These are phyloP conservation scores for Hypholoma fasciculare DNA, from an alignment of 768 basidiomycete genomes.

Conservation along the genomic window DNA sequence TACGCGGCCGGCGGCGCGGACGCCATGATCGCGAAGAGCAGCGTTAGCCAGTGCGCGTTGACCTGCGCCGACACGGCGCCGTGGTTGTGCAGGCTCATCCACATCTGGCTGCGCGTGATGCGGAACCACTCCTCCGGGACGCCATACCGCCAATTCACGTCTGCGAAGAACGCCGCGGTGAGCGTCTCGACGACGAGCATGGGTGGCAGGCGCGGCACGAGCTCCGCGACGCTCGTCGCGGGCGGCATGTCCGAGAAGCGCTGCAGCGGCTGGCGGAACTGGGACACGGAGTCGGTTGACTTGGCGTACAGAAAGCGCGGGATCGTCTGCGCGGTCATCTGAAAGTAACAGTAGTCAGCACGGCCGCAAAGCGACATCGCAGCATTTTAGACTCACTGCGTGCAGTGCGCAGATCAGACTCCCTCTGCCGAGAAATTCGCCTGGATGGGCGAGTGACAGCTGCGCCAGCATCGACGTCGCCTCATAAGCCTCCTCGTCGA, in stretches of 20 bases:
- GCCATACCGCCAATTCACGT: conserved; percentile 51
- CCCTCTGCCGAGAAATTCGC: conserved; percentile 50
- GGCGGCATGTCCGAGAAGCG: conserved; percentile 23
- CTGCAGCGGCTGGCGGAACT: conserved; percentile 23
- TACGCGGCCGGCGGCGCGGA: conserved; percentile 32
- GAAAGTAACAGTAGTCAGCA: background rate
- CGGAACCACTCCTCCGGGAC: conserved; percentile 51
- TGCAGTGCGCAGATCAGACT: conserved; percentile 47
- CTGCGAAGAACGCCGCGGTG: conserved; percentile 40
- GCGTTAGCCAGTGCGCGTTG: conserved; percentile 51
- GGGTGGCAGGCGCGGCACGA: conserved; percentile 34
- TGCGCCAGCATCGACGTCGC: conserved; percentile 42
- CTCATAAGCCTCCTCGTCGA: conserved; percentile 27
- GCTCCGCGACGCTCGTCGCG: conserved; percentile 26
- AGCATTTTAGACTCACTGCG: conserved; percentile 30
- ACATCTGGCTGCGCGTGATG: conserved; percentile 43
- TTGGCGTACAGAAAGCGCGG: conserved; percentile 40
- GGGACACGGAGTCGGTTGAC: conserved; percentile 36
- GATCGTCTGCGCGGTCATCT: conserved; percentile 36
- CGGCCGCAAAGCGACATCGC: background rate
- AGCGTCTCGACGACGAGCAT: conserved; percentile 32
- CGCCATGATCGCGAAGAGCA: conserved; percentile 51
- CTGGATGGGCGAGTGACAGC: conserved; percentile 44
- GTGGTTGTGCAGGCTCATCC: conserved; percentile 37
- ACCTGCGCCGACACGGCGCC: conserved; percentile 33